Base-by-base conservation (phyloP, 345 rosid species). In the Ceriops decandra region DNA sequence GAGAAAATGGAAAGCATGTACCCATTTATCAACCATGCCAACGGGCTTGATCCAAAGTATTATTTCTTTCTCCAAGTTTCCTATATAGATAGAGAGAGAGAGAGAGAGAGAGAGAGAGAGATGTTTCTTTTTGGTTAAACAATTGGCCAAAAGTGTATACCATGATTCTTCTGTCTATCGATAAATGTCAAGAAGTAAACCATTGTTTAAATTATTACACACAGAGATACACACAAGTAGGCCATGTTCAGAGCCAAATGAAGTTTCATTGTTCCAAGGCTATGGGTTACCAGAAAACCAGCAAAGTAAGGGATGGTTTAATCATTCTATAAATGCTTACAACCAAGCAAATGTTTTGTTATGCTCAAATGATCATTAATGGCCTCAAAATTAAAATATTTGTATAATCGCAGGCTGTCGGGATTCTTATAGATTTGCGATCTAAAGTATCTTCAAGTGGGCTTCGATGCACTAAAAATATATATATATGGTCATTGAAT, bases 201-300 rank as follows among this genome's bases (percentile, higher is more conserved):
- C 42, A 36, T 38, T 38, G 10, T 38, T 2, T 38, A 33, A 33
- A 33, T 33, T 7, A 33, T 33, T 33, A 33, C 36, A 33, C 36
- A 33, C 10, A 33, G 9, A 7, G 9, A 33, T 9, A 33, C 35
- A 46, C 53, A 31, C 74, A 76, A 78, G 83, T 70, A 33, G 85
- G 60, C 80, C 85, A 84, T 19, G 85, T 84, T 81, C 63, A 21
- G 63, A 63, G 24, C 68, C 51, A 46, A 57, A 11, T 57, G 5
- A 38, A 56, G 30, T 33, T 52, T 17, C 15, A 53, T 60, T 31
- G 66, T 76, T 73, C 71, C 71, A 26, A 73, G 26, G 31, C 76
- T 61, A 58, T 5, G 74, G 72, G 76, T 67, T 26, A 33, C n/a
- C 27, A 60, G 61, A 46, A 62, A 51, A 46, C 35, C 20, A 63